Conservation (phyloP, 2,329 filamentous ascomycete species). For the Penicillium sp. region DNA sequence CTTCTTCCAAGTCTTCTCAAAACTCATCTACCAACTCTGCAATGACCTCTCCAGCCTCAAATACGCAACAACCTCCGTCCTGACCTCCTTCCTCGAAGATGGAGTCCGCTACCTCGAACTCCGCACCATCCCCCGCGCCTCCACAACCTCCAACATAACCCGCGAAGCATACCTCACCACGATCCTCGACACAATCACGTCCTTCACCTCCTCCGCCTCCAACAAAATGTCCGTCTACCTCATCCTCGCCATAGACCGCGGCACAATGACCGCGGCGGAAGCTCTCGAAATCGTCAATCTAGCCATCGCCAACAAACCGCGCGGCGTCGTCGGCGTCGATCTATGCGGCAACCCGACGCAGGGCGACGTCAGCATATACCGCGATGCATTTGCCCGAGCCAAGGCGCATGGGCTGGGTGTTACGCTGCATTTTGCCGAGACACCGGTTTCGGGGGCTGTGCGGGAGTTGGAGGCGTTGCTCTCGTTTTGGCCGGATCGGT, state of each 20-base stretch:
- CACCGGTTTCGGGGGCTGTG: constrained; percentile 57
- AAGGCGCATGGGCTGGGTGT: constrained; percentile 59
- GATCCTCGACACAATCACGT: constrained; percentile 65
- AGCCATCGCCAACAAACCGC: constrained; percentile 55
- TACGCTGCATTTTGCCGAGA: constrained; percentile 79
- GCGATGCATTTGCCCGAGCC: constrained; percentile 61
- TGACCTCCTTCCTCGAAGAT: constrained; percentile 67
- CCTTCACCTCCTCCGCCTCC: constrained; percentile 46
- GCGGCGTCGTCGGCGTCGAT: constrained; percentile 72
- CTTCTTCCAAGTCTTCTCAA: constrained; percentile 77
- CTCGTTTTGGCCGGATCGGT: constrained; percentile 64
- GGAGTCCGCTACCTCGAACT: constrained; percentile 78
- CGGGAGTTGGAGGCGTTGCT: constrained; percentile 67
- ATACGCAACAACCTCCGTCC: constrained; percentile 66
- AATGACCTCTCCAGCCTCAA: constrained; percentile 62
- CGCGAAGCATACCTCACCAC: constrained; percentile 66
- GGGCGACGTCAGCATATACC: constrained; percentile 63
- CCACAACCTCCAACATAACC: constrained; percentile 56
- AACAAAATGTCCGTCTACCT: constrained; percentile 62
- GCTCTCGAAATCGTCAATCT: constrained; percentile 67
- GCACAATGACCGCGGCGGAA: constrained; percentile 58
- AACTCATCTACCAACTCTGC: constrained; percentile 76
- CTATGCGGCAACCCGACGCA: constrained; percentile 74
- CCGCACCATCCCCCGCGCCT: constrained; percentile 73
- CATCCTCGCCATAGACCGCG: constrained; percentile 74